Base-by-base conservation (phyloP, 116 monocot species). In the Dioscorea cayenensis region DNA sequence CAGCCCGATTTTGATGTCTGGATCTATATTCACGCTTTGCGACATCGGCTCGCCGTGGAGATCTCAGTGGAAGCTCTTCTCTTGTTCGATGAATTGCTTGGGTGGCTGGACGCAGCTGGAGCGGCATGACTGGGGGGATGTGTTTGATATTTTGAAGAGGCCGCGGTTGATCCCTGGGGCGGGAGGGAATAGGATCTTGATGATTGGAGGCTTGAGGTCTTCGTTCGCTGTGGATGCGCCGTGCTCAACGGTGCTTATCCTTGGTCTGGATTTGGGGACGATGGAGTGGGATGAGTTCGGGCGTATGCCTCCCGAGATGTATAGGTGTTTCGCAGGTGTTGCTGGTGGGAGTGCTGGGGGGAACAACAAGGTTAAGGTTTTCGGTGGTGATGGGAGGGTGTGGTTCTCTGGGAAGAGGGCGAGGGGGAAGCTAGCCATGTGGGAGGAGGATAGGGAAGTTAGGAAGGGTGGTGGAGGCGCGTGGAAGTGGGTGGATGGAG, bases 341-440 rank as follows among this genome's bases (percentile, higher is more conserved):
- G 60, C 14, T 50, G 79, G 28, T 35, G 69, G 5, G 35, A 50
- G 21, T 55, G 70, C 1, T 21, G 63, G 25, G 55, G 84, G 55
- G 59, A 88, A 83, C 66, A 97, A 93, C 72, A 97, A 99, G 80
- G 94, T 94, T 51, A 99, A 99, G 91, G 94, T 94, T n/a, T 99
- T 99, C 63, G 99, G 99, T 2, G 99, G 94, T 35, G 87, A 91
- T 28, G 99, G 99, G 49, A 86, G 83, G 77, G 99, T 99, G 9
- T 99, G 90, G 94, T 99, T 99, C 70, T 86, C 99, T 2, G 99
- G 99, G 64, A 99, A 89, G 83, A 84, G 87, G 71, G 99, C 87
- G 64, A 83, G 71, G 69, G 91, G 99, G 23, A 94, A 81, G 78
- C 71, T 94, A 83, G 94, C 83, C 11, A 91, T 99, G 93, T 99